A percentile compares a stretch with the other conserved stretches of the same genome.
These are phyloP conservation scores for Pythium aquatile DNA, from an alignment of 352 stramenopile species.

Conservation along the genomic window DNA sequence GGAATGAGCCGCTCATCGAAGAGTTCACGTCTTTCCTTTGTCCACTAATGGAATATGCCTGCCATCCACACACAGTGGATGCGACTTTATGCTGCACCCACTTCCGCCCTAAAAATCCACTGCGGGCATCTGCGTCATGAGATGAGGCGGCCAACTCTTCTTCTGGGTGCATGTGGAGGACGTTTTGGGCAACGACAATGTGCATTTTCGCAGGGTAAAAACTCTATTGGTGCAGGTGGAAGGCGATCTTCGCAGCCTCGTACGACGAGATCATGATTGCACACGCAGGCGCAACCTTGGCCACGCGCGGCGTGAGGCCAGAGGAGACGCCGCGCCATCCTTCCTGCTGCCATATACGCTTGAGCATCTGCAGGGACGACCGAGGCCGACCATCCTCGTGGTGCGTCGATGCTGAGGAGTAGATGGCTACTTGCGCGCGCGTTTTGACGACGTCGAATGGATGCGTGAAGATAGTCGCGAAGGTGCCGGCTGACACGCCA, in stretches of 20 bases:
- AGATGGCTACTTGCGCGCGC: conserved; percentile 65
- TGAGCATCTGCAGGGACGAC: conserved; percentile 45
- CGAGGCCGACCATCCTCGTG: conserved; percentile 19
- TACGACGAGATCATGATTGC: conserved; percentile 83
- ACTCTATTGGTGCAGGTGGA: conserved; percentile 32
- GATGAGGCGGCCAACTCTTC: background rate
- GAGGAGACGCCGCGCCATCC: conserved; percentile 42
- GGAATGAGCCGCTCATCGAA: background rate
- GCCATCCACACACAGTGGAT: background rate
- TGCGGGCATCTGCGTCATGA: background rate
- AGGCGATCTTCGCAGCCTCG: conserved; percentile 62
- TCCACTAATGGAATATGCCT: background rate
- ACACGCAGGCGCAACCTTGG: conserved; percentile 73
- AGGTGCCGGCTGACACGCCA: conserved; percentile 70
- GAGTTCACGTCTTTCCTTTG: too few relatives aligned
- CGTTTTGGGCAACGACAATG: background rate
- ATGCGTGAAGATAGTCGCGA: conserved; percentile 91
- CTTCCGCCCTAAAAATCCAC: background rate
- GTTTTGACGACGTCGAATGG: conserved; percentile 97
- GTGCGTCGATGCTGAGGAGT: conserved; percentile 30
- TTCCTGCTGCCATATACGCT: conserved; percentile 45
- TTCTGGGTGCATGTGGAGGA: background rate
- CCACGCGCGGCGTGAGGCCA: conserved; percentile 51
- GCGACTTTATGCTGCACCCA: background rate
- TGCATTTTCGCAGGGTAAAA: background rate